Evolutionary conservation across 2,329 filamentous ascomycete species (phyloP).

Genomic region (Trichoderma gracile): DNA sequence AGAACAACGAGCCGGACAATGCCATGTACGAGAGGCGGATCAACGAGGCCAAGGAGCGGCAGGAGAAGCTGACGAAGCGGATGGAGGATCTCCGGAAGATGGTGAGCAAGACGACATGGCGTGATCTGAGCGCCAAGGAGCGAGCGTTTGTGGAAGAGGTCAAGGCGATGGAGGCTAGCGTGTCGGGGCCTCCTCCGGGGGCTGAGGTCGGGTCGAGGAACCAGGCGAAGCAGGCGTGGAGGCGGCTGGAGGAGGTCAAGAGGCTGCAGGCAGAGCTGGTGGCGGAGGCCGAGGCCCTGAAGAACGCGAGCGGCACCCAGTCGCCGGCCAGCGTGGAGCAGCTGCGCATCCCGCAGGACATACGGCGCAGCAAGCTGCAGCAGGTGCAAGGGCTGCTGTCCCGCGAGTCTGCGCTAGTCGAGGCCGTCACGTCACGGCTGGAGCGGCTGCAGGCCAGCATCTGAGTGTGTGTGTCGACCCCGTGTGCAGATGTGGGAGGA

Average conservation of each 20-base stretch:
- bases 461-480: conserved; percentile 27
- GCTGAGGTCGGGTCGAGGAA: conserved; percentile 38
- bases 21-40: conserved; percentile 62
- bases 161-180: conserved; percentile 55
- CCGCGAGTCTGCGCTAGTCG: conserved; percentile 66
- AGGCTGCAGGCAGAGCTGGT: conserved; percentile 54
- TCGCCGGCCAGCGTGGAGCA: conserved; percentile 40
- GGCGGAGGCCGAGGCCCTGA: conserved; percentile 52
- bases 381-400: conserved; percentile 65
- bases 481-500: background rate
- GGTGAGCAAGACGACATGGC: conserved; percentile 44
- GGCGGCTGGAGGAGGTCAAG: conserved; percentile 59
- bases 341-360: conserved; percentile 58
- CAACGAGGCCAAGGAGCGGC: conserved; percentile 53
- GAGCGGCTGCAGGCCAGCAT: conserved; percentile 53
- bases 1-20: conserved; percentile 54
- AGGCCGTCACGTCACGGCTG: conserved; percentile 63
- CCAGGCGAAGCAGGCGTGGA: conserved; percentile 52
- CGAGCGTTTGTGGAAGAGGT: conserved; percentile 50
- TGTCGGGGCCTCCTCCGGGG: conserved; percentile 41
- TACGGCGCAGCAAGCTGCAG: conserved; percentile 62
- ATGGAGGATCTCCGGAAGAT: conserved; percentile 59
- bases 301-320: conserved; percentile 33
- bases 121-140: conserved; percentile 49
- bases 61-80: conserved; percentile 57